These are phyloP conservation scores for Exophiala calicioides DNA, from an alignment of 2,329 filamentous ascomycete species.

Conservation along the genomic window DNA sequence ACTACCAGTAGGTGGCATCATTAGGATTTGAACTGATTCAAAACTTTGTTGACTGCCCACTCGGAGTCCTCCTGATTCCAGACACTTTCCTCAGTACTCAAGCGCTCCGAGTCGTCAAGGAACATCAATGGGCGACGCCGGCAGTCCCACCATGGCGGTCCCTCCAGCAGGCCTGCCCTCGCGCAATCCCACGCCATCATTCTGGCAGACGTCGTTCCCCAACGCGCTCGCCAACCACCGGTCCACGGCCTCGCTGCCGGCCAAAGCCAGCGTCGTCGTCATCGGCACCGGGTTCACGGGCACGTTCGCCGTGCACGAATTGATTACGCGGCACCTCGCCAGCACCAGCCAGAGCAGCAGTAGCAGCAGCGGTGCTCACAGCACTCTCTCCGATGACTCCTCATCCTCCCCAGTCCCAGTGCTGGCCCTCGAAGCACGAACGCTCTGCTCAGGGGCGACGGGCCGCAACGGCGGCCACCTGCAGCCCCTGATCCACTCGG, in stretches of 20 bases:
- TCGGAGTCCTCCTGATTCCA: too few species aligned
- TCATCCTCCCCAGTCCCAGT: too few species aligned
- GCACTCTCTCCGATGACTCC: too few species aligned
- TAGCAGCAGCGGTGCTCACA: background rate
- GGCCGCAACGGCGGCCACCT: slow-evolving; percentile 49
- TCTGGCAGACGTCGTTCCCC: slow-evolving; percentile 27
- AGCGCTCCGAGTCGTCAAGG: too few species aligned
- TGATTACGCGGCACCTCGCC: slow-evolving; percentile 17
- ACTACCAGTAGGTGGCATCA: too few species aligned
- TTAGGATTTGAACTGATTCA: too few species aligned
- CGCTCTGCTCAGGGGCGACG: slow-evolving; percentile 48
- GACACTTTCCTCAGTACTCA: too few species aligned
- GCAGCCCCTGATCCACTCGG: slow-evolving; percentile 40
- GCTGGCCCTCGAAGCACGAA: slow-evolving; percentile 47
- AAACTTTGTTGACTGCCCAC: too few species aligned
- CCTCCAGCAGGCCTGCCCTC: slow-evolving; percentile 15
- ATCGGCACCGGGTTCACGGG: slow-evolving; percentile 45
- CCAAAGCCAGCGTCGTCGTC: slow-evolving; percentile 36
- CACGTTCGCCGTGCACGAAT: slow-evolving; percentile 37
- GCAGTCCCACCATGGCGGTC: slow-evolving; percentile 1
- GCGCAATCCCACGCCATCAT: slow-evolving; percentile 19
- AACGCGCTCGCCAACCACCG: slow-evolving; percentile 21
- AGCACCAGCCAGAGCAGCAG: background rate
- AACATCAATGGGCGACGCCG: slow-evolving; percentile 20
- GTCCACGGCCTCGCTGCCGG: slow-evolving; percentile 29